Percentiles rank a stretch among this genome's conserved stretches.
Evolutionary conservation across 352 stramenopile genomes (phyloP).

Genomic region (Globisporangium nagaii): DNA sequence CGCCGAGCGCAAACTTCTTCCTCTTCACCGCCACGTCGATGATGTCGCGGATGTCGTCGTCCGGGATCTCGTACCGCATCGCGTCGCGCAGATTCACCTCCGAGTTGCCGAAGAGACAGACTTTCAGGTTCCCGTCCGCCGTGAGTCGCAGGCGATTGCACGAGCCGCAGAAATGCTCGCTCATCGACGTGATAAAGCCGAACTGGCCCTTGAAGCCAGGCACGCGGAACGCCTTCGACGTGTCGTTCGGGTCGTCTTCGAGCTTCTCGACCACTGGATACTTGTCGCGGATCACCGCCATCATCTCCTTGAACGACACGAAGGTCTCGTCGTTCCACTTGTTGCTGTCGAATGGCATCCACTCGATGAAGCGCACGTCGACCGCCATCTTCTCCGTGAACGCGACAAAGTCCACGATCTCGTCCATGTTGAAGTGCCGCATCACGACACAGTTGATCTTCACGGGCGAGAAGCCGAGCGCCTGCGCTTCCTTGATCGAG

Average conservation of each 20-base stretch:
- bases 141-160: slow-evolving; percentile 97
- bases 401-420: slow-evolving; percentile 93
- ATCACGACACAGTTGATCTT: slow-evolving; percentile 99
- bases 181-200: slow-evolving; percentile 98
- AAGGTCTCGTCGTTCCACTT: slow-evolving; percentile 92
- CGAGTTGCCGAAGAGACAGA: slow-evolving; percentile 95
- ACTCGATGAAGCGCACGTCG: slow-evolving; percentile 98
- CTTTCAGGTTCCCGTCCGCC: slow-evolving; percentile 93
- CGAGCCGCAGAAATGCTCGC: slow-evolving; percentile 95
- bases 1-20: slow-evolving; percentile 93
- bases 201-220: slow-evolving; percentile 66
- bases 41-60: slow-evolving; percentile 85
- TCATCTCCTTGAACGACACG: slow-evolving; percentile 93
- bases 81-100: slow-evolving; percentile 92
- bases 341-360: slow-evolving; percentile 99
- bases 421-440: slow-evolving; percentile 93
- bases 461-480: slow-evolving; percentile 51
- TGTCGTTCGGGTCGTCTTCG: slow-evolving; percentile 88
- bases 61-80: slow-evolving; percentile 66
- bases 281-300: slow-evolving; percentile 35
- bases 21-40: slow-evolving; percentile 87
- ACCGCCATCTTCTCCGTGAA: slow-evolving; percentile 84
- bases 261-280: slow-evolving; percentile 54
- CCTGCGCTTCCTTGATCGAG: slow-evolving; percentile 69
- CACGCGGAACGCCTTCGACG: slow-evolving; percentile 92